A percentile compares a stretch with the other conserved stretches of the same genome.
phyloP scores from a whole-genome alignment of 768 basidiomycete genomes.

The Phlegmacium glaucopus region DNA sequence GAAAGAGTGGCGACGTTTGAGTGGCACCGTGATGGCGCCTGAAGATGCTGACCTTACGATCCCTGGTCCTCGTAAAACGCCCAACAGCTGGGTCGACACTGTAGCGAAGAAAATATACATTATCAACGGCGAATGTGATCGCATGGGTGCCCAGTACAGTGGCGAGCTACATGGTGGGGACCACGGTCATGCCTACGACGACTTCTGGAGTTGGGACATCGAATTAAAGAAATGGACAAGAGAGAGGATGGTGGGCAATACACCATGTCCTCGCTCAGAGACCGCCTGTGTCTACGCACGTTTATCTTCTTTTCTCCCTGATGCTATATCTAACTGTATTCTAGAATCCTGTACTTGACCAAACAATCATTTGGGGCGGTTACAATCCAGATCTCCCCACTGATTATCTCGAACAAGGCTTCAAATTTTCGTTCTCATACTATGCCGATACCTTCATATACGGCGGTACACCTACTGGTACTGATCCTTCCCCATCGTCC shows the following conservation, averaged over 20 bases:
- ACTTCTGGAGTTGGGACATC: slow-evolving; percentile 37
- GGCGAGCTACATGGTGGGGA: slow-evolving; percentile 29
- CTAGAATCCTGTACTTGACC: slow-evolving; percentile 30
- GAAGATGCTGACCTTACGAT: slow-evolving; percentile 14
- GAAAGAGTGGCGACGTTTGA: slow-evolving; percentile 27
- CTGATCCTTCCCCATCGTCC: too few species aligned
- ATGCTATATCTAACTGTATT: neutral
- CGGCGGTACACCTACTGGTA: slow-evolving; percentile 15
- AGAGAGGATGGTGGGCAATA: slow-evolving; percentile 31
- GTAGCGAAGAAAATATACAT: slow-evolving; percentile 27
- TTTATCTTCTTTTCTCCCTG: slow-evolving; percentile 1
- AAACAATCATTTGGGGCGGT: slow-evolving; percentile 37
- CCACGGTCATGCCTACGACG: slow-evolving; percentile 24
- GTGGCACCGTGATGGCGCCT: slow-evolving; percentile 17
- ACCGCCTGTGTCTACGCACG: too few species aligned
- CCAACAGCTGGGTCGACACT: slow-evolving; percentile 31
- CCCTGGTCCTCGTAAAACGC: slow-evolving; percentile 33
- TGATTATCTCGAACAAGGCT: slow-evolving; percentile 8
- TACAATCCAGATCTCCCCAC: slow-evolving; percentile 31
- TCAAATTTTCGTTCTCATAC: slow-evolving; percentile 32
- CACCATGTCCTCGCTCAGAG: slow-evolving; percentile 30
- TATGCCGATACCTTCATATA: slow-evolving; percentile 43
- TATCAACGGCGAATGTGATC: slow-evolving; percentile 33
- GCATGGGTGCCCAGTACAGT: slow-evolving; percentile 21
- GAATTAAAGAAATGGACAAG: slow-evolving; percentile 23